These are phyloP conservation scores for Candida maris DNA, from an alignment of 805 yeast genomes.

Conservation along the genomic window DNA sequence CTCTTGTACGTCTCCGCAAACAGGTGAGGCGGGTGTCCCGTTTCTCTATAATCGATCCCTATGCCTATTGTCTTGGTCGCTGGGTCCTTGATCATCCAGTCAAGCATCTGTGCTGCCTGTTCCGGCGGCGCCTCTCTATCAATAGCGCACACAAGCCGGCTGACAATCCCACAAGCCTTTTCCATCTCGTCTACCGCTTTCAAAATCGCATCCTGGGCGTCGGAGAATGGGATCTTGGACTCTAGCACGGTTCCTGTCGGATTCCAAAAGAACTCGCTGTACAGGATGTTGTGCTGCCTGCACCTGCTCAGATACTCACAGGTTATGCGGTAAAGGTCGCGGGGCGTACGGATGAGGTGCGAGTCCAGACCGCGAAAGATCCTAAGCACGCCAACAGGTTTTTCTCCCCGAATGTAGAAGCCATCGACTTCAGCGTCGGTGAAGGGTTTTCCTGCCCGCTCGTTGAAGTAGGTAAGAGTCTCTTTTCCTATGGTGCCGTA, in stretches of 20 bases:
- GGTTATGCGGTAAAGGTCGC: constrained; percentile 27
- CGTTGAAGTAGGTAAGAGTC: constrained; percentile 23
- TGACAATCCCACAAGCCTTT: constrained; percentile 17
- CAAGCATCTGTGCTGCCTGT: constrained; percentile 25
- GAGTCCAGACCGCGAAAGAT: constrained; percentile 29
- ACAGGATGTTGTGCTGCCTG: constrained; percentile 22
- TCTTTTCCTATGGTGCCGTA: constrained; percentile 28
- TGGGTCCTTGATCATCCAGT: constrained; percentile 27
- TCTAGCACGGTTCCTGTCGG: constrained; percentile 30
- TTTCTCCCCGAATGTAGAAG: constrained; percentile 30
- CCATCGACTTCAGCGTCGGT: constrained; percentile 24
- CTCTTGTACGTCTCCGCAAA: constrained; percentile 25
- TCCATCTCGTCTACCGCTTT: constrained; percentile 25
- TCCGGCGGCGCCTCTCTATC: constrained; percentile 28
- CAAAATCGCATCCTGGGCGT: constrained; percentile 26
- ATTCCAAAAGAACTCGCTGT: constrained; percentile 32
- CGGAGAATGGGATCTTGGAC: constrained; percentile 25
- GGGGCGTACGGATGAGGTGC: constrained; percentile 20
- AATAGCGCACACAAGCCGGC: constrained; percentile 28
- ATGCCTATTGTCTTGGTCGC: constrained; percentile 25
- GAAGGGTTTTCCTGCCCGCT: constrained; percentile 22
- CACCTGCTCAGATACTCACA: constrained; percentile 26
- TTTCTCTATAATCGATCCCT: constrained; percentile 33
- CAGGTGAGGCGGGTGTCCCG: constrained; percentile 27
- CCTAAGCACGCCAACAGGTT: constrained; percentile 31